These are phyloP conservation scores for Starmera stellimalicola DNA, from an alignment of 1,139 yeast species.

Conservation along the genomic window DNA sequence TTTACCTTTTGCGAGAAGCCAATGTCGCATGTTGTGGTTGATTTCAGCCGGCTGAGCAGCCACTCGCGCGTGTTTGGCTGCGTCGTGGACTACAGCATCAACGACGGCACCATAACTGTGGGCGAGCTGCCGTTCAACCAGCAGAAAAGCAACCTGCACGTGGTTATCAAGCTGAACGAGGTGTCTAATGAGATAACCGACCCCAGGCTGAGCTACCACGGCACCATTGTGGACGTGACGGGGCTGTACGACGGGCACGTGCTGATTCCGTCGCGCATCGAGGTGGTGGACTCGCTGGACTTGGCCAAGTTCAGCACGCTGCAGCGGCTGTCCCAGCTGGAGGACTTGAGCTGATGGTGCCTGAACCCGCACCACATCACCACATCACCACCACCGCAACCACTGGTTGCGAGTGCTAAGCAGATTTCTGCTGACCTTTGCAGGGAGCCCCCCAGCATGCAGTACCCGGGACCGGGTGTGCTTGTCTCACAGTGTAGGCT, in stretches of 20 bases:
- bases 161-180: conserved; percentile 6
- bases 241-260: conserved; percentile 13
- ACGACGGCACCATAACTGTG: conserved; percentile 10
- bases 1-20: too few relatives aligned
- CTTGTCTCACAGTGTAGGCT: too few relatives aligned
- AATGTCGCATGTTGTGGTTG: conserved; percentile 8
- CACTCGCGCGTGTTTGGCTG: conserved; percentile 21
- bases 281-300: too few relatives aligned
- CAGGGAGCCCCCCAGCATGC: too few relatives aligned
- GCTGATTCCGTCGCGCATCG: conserved; percentile 6
- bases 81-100: conserved; percentile 17
- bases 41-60: conserved; percentile 15
- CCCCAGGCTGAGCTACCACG: conserved; percentile 12
- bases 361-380: too few relatives aligned
- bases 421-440: too few relatives aligned
- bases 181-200: conserved; percentile 5
- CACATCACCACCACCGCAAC: too few relatives aligned
- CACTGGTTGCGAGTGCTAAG: too few relatives aligned
- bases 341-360: too few relatives aligned
- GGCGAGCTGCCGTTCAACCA: neutral
- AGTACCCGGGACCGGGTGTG: too few relatives aligned
- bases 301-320: too few relatives aligned
- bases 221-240: conserved; percentile 12
- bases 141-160: neutral
- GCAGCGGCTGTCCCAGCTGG: too few relatives aligned